Evolutionary conservation across 306 rosid genomes (phyloP).

Genomic region (Betula pendula): DNA sequence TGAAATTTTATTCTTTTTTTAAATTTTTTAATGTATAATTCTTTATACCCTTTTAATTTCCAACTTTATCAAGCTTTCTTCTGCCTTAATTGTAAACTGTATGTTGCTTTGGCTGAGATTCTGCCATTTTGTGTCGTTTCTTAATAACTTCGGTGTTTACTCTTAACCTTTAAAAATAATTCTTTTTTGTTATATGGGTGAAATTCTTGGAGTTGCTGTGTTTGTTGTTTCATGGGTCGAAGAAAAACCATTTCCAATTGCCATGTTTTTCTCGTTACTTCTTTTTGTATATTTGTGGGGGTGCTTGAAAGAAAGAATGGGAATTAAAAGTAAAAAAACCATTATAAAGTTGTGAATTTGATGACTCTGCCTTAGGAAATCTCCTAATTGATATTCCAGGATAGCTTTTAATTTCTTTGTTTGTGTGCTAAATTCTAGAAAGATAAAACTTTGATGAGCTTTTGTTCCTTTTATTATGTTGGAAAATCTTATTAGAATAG

Average conservation of each 20-base stretch:
- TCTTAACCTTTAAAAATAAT: background rate
- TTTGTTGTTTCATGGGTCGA: background rate
- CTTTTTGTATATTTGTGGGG: too few species aligned
- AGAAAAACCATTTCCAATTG: background rate
- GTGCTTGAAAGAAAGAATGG: background rate
- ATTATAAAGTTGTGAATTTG: background rate
- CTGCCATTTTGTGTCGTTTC: background rate
- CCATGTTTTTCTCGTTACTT: background rate
- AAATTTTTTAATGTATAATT: background rate
- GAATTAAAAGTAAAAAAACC: background rate
- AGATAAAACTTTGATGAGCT: background rate
- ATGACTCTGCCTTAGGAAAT: background rate
- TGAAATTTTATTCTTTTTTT: background rate
- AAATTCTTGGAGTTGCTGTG: background rate
- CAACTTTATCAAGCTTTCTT: background rate
- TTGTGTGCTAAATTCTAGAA: background rate
- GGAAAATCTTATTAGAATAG: background rate
- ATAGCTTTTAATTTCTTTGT: background rate
- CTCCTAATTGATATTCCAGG: background rate
- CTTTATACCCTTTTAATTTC: background rate
- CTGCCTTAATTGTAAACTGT: background rate
- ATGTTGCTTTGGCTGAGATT: slow-evolving; percentile 2
- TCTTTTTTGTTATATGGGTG: background rate
- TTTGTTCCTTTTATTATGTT: background rate
- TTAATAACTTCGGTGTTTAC: background rate